Percentiles rank a stretch among this genome's conserved stretches.
These are phyloP conservation scores for Parascedosporium putredinis DNA, from an alignment of 2,329 filamentous ascomycete genomes.

Conservation along the genomic window DNA sequence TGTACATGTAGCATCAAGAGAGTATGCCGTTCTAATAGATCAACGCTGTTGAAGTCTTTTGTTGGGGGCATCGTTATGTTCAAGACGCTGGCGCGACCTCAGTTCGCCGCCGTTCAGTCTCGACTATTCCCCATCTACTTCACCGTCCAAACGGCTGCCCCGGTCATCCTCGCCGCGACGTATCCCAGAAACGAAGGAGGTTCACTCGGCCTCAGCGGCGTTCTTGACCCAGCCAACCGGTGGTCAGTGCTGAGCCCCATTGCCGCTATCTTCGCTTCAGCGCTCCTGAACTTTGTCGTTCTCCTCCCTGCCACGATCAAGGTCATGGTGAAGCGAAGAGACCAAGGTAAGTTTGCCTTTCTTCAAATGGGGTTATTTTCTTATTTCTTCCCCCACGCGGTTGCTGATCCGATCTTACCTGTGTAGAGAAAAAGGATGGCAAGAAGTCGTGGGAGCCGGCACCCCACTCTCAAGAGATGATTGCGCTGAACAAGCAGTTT, in stretches of 20 bases:
- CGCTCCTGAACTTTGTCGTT: slow-evolving; percentile 58
- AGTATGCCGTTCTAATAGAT: slow-evolving; percentile 9
- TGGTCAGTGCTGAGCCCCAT: slow-evolving; percentile 60
- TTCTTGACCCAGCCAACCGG: slow-evolving; percentile 50
- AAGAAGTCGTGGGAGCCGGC: slow-evolving; percentile 74
- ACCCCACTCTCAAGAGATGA: slow-evolving; percentile 79
- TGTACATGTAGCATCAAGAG: not conserved
- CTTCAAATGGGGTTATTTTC: too few relatives aligned
- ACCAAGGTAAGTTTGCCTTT: slow-evolving; percentile 53
- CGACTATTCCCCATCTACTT: slow-evolving; percentile 86
- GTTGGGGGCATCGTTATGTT: slow-evolving; percentile 65
- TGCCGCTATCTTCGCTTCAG: slow-evolving; percentile 57
- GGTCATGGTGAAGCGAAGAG: slow-evolving; percentile 64
- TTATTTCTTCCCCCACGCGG: not conserved
- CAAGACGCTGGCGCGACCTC: slow-evolving; percentile 62
- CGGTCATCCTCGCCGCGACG: slow-evolving; percentile 64
- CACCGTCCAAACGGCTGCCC: slow-evolving; percentile 65
- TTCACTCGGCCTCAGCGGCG: slow-evolving; percentile 37
- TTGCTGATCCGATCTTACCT: not conserved
- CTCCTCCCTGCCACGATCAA: slow-evolving; percentile 67
- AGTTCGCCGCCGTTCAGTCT: slow-evolving; percentile 73
- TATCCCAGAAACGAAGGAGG: slow-evolving; percentile 56
- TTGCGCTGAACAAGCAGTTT: slow-evolving; percentile 53
- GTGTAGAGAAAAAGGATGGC: slow-evolving; percentile 68
- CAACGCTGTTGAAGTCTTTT: slow-evolving; percentile 50